Percentiles rank a stretch among this genome's conserved stretches.
Conservation (phyloP, 345 rosid species). For the Erodium maritimum region DNA sequence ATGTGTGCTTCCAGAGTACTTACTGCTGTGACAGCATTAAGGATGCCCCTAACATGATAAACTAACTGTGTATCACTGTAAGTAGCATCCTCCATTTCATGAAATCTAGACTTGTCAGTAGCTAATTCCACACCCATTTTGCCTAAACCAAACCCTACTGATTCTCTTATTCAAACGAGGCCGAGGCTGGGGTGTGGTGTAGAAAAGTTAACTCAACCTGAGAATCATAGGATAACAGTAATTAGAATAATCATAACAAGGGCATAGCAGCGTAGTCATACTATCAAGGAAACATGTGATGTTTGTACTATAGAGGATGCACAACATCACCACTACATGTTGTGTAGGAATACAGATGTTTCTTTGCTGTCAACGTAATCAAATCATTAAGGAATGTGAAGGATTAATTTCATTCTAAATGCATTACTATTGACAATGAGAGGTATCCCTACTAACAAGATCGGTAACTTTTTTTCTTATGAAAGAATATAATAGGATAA, state of each 20-base stretch:
- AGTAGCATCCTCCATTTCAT: constrained; percentile 9
- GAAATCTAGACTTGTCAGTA: neutral
- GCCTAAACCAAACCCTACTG: constrained; percentile 1
- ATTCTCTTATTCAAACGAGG: neutral
- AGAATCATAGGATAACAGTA: neutral
- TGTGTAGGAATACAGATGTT: too few species aligned
- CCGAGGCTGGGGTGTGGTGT: neutral
- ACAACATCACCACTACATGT: too few species aligned
- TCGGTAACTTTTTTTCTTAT: too few species aligned
- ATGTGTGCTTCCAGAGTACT: neutral
- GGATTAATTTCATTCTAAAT: too few species aligned
- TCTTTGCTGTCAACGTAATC: too few species aligned
- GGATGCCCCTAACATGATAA: constrained; percentile 9
- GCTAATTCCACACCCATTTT: constrained; percentile 15
- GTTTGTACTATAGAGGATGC: too few species aligned
- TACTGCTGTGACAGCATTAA: constrained; percentile 12
- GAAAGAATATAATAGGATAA: too few species aligned
- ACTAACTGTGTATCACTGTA: constrained; percentile 9
- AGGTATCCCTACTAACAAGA: too few species aligned
- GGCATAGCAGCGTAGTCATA: neutral
- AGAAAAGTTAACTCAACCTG: neutral
- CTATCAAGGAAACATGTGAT: neutral
- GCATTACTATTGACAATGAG: too few species aligned
- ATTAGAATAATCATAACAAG: neutral
- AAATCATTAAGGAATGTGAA: too few species aligned